Evolutionary conservation across 176 grass and related monocot genomes (phyloP).

Genomic region (Neostapfia colusana): DNA sequence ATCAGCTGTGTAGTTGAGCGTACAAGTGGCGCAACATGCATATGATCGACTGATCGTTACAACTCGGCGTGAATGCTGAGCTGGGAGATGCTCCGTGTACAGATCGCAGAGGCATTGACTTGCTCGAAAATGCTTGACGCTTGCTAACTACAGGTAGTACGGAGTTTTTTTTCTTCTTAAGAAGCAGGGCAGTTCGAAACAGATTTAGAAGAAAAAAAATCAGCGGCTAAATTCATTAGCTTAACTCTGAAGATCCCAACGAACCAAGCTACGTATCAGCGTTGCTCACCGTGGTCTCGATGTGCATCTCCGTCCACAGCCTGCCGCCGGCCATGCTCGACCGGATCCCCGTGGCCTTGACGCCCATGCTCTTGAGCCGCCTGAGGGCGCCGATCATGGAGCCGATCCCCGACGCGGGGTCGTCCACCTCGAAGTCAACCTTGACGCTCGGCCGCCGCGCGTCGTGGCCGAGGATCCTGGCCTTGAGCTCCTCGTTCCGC

Average conservation of each 20-base stretch:
- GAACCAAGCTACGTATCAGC: no score
- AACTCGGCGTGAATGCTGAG: no score
- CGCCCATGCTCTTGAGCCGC: slow-evolving; percentile 67
- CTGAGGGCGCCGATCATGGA: slow-evolving; percentile 74
- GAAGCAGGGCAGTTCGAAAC: background rate
- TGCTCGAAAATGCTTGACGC: background rate
- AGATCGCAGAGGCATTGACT: background rate
- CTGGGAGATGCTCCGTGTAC: background rate
- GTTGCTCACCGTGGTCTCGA: slow-evolving; percentile 68
- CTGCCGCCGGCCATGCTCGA: slow-evolving; percentile 39
- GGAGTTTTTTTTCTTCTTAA: no score
- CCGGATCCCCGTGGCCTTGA: slow-evolving; percentile 55
- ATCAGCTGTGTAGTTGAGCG: background rate
- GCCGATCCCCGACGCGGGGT: slow-evolving; percentile 56
- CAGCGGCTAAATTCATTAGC: background rate
- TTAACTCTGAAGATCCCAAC: background rate
- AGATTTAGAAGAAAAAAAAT: no score
- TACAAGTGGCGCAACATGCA: no score
- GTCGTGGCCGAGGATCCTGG: slow-evolving; percentile 54
- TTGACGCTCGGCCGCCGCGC: slow-evolving; percentile 41
- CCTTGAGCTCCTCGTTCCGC: slow-evolving; percentile 65
- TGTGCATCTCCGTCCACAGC: slow-evolving; percentile 55
- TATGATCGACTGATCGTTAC: no score
- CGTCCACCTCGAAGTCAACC: slow-evolving; percentile 64
- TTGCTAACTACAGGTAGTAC: background rate